Percentiles rank a stretch among this genome's conserved stretches.
These are phyloP conservation scores for Lonicera japonica DNA, from an alignment of 129 eudicot genomes.

Conservation along the genomic window DNA sequence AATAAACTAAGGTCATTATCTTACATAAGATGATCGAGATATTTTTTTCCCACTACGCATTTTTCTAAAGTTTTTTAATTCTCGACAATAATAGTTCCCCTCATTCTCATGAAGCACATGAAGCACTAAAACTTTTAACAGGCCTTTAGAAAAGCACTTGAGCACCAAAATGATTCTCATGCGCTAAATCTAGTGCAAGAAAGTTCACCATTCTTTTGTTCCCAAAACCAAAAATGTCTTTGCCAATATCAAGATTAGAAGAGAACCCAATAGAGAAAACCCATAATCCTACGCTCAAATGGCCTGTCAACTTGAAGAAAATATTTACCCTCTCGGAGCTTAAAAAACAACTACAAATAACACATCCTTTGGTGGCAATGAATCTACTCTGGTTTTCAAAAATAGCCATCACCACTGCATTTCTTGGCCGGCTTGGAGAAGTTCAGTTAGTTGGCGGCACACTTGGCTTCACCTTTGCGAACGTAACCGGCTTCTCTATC, in stretches of 20 bases:
- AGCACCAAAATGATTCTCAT: too few species aligned
- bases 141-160: too few species aligned
- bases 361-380: conserved; percentile 35
- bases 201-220: neutral
- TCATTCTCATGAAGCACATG: too few species aligned
- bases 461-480: conserved; percentile 38
- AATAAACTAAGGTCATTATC: too few species aligned
- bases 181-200: neutral
- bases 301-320: neutral
- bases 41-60: too few species aligned
- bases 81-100: too few species aligned
- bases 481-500: conserved; percentile 50
- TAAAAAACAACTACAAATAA: conserved; percentile 24
- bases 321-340: conserved; percentile 27
- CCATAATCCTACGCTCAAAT: neutral
- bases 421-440: conserved; percentile 53
- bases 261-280: conserved; percentile 2
- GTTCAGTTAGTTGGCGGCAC: conserved; percentile 54
- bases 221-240: neutral
- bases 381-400: conserved; percentile 43
- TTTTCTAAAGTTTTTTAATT: too few species aligned
- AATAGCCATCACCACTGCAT: conserved; percentile 44
- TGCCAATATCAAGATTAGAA: neutral
- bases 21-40: too few species aligned
- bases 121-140: too few species aligned